A percentile compares a stretch with the other conserved stretches of the same genome.
Conservation (phyloP, 225 moss, liverwort and hornwort species). For the Climacium dendroides region DNA sequence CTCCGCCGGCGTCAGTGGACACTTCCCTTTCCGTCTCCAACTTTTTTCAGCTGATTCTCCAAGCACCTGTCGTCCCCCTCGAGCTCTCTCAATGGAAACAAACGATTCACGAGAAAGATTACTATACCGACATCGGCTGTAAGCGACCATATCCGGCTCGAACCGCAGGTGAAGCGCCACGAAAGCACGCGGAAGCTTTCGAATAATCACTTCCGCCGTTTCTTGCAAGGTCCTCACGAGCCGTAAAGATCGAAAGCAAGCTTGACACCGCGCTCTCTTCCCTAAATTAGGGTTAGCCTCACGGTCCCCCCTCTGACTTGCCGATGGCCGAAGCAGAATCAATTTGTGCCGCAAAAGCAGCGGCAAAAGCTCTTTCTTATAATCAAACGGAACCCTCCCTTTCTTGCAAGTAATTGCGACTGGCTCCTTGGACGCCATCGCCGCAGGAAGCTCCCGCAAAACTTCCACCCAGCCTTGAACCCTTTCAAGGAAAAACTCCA, state of each 20-base stretch:
- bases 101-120: constrained; percentile 3
- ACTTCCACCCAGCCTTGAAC: constrained; percentile 20
- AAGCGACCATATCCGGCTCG: constrained; percentile 44
- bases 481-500: constrained; percentile 11
- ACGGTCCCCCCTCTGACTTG: constrained; percentile 9
- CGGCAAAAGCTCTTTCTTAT: constrained; percentile 9
- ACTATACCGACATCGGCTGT: constrained; percentile 22
- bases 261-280: constrained; percentile 27
- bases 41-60: not conserved
- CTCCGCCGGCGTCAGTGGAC: constrained; percentile 26
- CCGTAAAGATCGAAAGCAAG: constrained; percentile 18
- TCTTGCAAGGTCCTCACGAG: not conserved
- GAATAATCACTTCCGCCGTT: not conserved
- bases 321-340: constrained; percentile 22
- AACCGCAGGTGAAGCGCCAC: constrained; percentile 35
- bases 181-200: constrained; percentile 8
- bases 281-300: not conserved
- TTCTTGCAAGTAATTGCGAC: constrained; percentile 18
- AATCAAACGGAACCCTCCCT: constrained; percentile 3
- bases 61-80: not conserved
- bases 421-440: not conserved
- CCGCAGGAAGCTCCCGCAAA: constrained; percentile 4
- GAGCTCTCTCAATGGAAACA: not conserved
- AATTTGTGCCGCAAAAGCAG: constrained; percentile 9
- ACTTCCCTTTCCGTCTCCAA: constrained; percentile 41